These are phyloP conservation scores for Xylaria curta DNA, from an alignment of 495 filamentous ascomycete species.

Conservation along the genomic window DNA sequence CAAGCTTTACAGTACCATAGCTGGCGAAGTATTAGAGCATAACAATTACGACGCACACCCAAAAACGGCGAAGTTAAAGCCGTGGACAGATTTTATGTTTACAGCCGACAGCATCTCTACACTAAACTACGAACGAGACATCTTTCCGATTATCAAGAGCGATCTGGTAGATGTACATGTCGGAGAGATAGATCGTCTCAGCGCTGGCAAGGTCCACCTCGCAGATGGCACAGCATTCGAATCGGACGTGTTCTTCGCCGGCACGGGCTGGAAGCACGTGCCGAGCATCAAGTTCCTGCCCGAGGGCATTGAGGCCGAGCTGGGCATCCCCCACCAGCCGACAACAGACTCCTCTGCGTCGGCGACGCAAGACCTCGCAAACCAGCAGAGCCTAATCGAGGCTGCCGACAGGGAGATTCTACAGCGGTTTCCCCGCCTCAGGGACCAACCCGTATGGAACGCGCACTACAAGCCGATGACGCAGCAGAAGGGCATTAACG, in stretches of 20 bases:
- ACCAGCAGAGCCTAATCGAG: constrained; percentile 32
- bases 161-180: constrained; percentile 67
- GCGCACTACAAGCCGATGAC: constrained; percentile 48
- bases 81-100: constrained; percentile 70
- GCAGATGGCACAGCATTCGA: constrained; percentile 58
- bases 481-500: constrained; percentile 40
- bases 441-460: constrained; percentile 50
- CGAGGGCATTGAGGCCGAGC: constrained; percentile 53
- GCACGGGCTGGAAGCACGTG: constrained; percentile 71
- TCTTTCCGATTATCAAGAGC: constrained; percentile 66
- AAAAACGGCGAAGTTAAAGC: constrained; percentile 67
- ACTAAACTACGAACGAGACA: constrained; percentile 70
- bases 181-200: constrained; percentile 64
- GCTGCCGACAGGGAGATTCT: constrained; percentile 72
- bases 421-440: constrained; percentile 66
- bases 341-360: constrained; percentile 31
- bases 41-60: constrained; percentile 67
- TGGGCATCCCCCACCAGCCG: constrained; percentile 49
- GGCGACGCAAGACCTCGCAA: constrained; percentile 36
- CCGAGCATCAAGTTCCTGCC: constrained; percentile 70
- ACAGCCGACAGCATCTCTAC: constrained; percentile 66
- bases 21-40: constrained; percentile 62
- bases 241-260: constrained; percentile 68
- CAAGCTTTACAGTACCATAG: constrained; percentile 69
- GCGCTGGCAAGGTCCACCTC: constrained; percentile 59